phyloP scores from a whole-genome alignment of 371 early-diverging fungal genomes.

The Furculomyces boomerangus region DNA sequence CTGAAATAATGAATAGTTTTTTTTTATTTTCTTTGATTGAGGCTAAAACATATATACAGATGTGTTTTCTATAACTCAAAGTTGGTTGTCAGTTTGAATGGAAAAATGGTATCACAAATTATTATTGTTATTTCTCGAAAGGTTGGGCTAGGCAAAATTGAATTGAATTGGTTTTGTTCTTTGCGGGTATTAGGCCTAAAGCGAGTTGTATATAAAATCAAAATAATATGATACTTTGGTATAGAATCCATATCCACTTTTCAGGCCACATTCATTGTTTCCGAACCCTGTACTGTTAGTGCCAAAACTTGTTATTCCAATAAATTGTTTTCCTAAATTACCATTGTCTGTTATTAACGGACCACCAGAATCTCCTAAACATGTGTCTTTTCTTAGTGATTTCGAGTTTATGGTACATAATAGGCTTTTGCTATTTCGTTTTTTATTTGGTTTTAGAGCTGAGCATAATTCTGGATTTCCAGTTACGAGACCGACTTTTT shows the following conservation, averaged over 20 bases:
- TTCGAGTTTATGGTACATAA: not conserved
- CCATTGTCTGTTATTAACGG: not conserved
- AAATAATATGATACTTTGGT: not conserved
- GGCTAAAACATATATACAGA: too few relatives aligned
- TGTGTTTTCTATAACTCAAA: too few relatives aligned
- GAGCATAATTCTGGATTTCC: not conserved
- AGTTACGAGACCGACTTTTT: not conserved
- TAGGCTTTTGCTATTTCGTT: not conserved
- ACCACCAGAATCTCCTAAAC: conserved; percentile 2
- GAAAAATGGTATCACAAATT: too few relatives aligned
- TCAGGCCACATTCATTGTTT: not conserved
- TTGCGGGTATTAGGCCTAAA: too few relatives aligned
- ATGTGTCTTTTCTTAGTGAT: not conserved
- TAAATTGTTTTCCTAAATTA: not conserved
- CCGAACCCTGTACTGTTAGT: not conserved
- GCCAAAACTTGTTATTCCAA: conserved; percentile 3
- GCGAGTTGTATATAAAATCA: too few relatives aligned
- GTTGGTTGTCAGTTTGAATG: too few relatives aligned
- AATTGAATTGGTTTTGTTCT: too few relatives aligned
- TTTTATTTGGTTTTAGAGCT: not conserved
- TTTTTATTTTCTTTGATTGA: too few relatives aligned
- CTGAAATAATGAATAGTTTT: too few relatives aligned
- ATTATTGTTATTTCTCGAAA: too few relatives aligned
- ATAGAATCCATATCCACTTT: not conserved
- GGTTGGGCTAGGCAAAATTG: too few relatives aligned